Evolutionary conservation across 306 rosid species (phyloP).

Genomic region (Prunus padus): DNA sequence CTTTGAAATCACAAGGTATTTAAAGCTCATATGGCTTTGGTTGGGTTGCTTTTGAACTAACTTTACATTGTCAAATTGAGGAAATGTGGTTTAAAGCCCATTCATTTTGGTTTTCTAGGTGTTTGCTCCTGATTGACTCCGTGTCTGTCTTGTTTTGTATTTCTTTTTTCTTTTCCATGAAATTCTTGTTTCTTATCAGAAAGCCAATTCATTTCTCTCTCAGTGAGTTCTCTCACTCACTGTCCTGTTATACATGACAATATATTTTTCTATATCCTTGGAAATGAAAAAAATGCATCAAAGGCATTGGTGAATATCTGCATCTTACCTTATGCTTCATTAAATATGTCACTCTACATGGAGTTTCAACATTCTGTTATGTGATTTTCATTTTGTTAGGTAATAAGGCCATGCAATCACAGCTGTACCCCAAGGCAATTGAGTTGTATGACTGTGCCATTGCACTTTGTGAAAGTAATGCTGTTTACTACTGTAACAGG

Average conservation of each 20-base stretch:
- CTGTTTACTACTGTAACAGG: conserved; percentile 95
- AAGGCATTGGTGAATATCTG: neutral
- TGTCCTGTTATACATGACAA: neutral
- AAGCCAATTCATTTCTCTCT: neutral
- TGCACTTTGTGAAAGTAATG: conserved; percentile 63
- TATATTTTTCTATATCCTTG: neutral
- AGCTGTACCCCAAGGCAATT: conserved; percentile 59
- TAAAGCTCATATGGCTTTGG: conserved; percentile 25
- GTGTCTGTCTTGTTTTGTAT: neutral
- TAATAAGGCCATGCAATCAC: conserved; percentile 78
- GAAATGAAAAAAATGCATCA: neutral
- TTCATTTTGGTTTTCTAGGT: neutral
- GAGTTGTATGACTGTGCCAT: conserved; percentile 81
- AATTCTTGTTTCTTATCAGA: neutral
- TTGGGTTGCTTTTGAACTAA: conserved; percentile 1
- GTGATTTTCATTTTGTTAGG: conserved; percentile 50
- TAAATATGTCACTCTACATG: neutral
- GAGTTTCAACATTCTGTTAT: conserved; percentile 2
- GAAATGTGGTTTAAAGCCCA: neutral
- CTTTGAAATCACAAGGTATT: conserved; percentile 76
- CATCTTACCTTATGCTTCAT: neutral
- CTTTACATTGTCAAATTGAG: neutral
- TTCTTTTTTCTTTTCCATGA: neutral
- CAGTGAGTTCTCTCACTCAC: neutral
- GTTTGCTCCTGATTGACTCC: neutral